These are phyloP conservation scores for Penstemon barbatus DNA, from an alignment of 257 asterid genomes.

Conservation along the genomic window DNA sequence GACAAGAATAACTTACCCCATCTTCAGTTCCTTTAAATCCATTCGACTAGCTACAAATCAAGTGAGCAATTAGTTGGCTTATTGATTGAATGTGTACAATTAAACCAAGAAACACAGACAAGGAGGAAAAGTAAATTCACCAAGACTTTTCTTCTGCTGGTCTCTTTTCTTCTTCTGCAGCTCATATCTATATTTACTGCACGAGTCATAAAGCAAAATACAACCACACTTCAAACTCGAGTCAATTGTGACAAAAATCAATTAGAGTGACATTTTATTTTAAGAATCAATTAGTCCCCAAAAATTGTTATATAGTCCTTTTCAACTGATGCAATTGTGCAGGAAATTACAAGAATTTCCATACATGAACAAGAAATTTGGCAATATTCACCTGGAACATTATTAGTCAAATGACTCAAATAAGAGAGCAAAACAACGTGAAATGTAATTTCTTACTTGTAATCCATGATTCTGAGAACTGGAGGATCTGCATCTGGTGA, in stretches of 20 bases:
- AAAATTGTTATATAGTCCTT: neutral
- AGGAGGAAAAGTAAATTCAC: conserved; percentile 38
- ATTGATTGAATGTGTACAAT: conserved; percentile 8
- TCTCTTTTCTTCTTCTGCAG: conserved; percentile 90
- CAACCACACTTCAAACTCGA: conserved; percentile 13
- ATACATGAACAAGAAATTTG: neutral
- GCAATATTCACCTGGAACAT: conserved; percentile 17
- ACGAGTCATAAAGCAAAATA: conserved; percentile 22
- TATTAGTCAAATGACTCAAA: neutral
- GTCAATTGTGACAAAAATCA: conserved; percentile 5
- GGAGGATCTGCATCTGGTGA: conserved; percentile 98
- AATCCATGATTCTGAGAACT: conserved; percentile 90
- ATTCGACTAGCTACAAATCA: conserved; percentile 74
- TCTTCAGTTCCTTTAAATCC: conserved; percentile 97
- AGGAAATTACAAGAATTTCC: conserved; percentile 1
- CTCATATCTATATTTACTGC: conserved; percentile 88
- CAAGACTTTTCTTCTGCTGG: conserved; percentile 92
- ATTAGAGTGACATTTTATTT: neutral
- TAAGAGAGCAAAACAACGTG: neutral
- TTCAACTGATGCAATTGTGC: conserved; percentile 8
- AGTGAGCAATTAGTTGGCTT: conserved; percentile 32
- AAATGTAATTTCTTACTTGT: conserved; percentile 58
- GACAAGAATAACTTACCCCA: conserved; percentile 68
- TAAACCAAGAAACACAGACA: conserved; percentile 21
- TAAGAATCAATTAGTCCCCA: conserved; percentile 13